Evolutionary conservation across 2,329 filamentous ascomycete species (phyloP), one percentile per base, ranked within the genome.

Genomic region (Claviceps cyperi): DNA sequence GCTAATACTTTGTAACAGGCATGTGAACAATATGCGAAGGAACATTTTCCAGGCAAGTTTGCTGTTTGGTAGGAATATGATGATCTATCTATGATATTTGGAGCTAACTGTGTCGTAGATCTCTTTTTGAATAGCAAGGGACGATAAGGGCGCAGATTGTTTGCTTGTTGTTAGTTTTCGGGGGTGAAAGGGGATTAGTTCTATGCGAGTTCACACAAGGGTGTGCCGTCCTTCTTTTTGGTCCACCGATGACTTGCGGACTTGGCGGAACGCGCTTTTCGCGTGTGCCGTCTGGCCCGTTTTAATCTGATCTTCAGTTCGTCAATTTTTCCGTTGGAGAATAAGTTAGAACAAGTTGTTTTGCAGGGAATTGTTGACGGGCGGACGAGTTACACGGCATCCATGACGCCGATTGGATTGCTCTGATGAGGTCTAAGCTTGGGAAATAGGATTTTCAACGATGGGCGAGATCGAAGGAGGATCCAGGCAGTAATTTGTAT

Each of bases 11-110:
- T n/a, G 11, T n/a, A 32, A 21, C 36, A 67, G 65, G 74, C 74
- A 24, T 77, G 74, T 54, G 74, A 77, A 56, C 90, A 96, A 68
- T 96, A 95, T 66, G 91, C 91, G 51, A 96, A 95, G 68, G 91
- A 97, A 66, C 86, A 97, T 68, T 94, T 94, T 61, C 78, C 80
- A 58, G 81, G 66, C 67, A 66, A 53, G 62, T 55, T 56, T 49
- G 1, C 28, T 32, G 28, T 32, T 32, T 32, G 28, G 28, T 32
- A 32, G 4, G 28, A 11, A 11, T 4, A 32, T 11, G 28, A 11
- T 32, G 9, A 32, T 32, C 28, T 32, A 4, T 32, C 9, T 1
- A 32, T 32, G 28, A 32, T 32, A 4, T 4, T 28, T 32, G 21
- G 41, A 14, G 14, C 62, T 67, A 61, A 67, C 60, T 50, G 41